Evolutionary conservation across 441 rosid genomes (phyloP).

Genomic region (Brassica balearica): DNA sequence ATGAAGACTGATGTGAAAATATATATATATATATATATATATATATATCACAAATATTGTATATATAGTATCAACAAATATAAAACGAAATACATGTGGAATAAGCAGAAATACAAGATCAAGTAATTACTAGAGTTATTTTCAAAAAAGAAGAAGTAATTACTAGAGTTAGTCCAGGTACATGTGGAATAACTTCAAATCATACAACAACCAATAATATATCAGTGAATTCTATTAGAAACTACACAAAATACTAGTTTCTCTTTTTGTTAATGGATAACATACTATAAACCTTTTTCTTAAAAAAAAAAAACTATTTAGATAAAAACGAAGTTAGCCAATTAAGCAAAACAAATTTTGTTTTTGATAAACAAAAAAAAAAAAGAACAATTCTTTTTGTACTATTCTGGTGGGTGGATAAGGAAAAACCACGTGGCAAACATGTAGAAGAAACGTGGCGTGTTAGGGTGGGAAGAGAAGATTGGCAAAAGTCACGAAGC

Average conservation of each 20-base stretch:
- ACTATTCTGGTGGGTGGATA: constrained; percentile 24
- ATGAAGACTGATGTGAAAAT: neutral
- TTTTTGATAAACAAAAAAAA: neutral
- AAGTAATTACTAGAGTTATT: neutral
- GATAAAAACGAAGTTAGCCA: neutral
- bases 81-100: constrained; percentile 22
- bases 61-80: neutral
- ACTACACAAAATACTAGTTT: neutral
- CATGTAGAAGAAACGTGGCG: constrained; percentile 51
- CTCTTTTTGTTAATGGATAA: neutral
- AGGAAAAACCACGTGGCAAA: constrained; percentile 47
- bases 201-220: constrained; percentile 2
- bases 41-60: neutral
- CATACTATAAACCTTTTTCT: neutral
- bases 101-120: neutral
- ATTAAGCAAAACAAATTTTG: neutral
- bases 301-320: neutral
- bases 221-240: neutral
- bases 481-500: constrained; percentile 49
- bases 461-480: constrained; percentile 42
- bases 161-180: neutral
- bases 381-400: neutral
- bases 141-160: neutral
- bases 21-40: too few relatives aligned
- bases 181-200: neutral